Base-by-base conservation (phyloP, 2,329 filamentous ascomycete genomes). In the Penicillium occitanis region DNA sequence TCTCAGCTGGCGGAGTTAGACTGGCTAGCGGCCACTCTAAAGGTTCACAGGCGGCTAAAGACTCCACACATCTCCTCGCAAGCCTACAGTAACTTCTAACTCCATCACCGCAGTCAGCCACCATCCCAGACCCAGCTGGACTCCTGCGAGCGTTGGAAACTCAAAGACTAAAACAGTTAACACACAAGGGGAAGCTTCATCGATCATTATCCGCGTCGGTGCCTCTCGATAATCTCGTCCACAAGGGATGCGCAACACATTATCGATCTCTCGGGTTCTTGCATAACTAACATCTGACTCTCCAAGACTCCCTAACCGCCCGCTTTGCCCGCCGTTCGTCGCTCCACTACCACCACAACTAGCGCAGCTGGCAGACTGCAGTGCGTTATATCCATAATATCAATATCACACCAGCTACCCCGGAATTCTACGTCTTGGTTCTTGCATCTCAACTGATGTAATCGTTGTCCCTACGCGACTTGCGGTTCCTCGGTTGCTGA, bases 21-120 rank as follows among this genome's bases (percentile, higher is more conserved):
- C 53, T 25, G 53, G 28, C n/a, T 55, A 55, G 53, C 53, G 35
- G 35, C 61, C 48, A 30, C 25, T 28, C 22, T 44, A 55, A 55
- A 50, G 53, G 33, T 50, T 61, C 59, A n/a, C 59, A 61, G 42
- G 59, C 59, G 61, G 61, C 61, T 63, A 63, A 63, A 53, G 61
- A 55, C 61, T 63, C 61, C 48, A 63, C 61, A 63, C 61, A 55
- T 57, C 10, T 53, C 40, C 61, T 61, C 28, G 28, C 58, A 42
- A 13, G 58, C 58, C 25, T 25, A 25, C 33, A 10, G 10, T 11
- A 30, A 30, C 5, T 30, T 30, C 58, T 35, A 51, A 62, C 44
- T 40, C 53, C 30, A 51, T n/a, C 60, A 62, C 19, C 44, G 42
- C 44, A 44, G 40, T 61, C 59, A 51, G 58, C 58, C 44, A 51